Percentiles rank a stretch among this genome's conserved stretches.
Conservation (phyloP, 768 basidiomycete species). For the Kwoniella newhampshirensis region DNA sequence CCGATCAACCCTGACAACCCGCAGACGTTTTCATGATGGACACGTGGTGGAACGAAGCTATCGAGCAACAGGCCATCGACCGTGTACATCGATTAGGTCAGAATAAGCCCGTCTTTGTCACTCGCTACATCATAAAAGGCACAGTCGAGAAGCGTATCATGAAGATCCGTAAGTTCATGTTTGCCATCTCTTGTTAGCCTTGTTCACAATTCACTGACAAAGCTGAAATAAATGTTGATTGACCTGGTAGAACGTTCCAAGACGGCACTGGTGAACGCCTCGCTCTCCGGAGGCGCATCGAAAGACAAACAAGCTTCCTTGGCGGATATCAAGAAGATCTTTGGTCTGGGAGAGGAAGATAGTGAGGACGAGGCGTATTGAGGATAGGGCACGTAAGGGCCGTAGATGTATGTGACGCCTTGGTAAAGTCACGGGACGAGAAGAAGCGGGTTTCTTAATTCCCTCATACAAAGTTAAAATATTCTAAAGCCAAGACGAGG, state of each 20-base stretch:
- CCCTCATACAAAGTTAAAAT: too few species aligned
- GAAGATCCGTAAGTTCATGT: slow-evolving; percentile 44
- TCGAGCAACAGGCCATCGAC: slow-evolving; percentile 53
- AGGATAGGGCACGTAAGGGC: background rate
- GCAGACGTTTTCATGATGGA: slow-evolving; percentile 53
- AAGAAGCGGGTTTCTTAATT: too few species aligned
- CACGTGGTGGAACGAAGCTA: slow-evolving; percentile 53
- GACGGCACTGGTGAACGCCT: slow-evolving; percentile 52
- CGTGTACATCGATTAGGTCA: slow-evolving; percentile 51
- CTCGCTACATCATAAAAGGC: slow-evolving; percentile 52
- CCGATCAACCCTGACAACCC: background rate
- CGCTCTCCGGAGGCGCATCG: slow-evolving; percentile 40
- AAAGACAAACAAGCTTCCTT: slow-evolving; percentile 40
- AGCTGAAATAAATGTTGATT: background rate
- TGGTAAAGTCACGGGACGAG: too few species aligned
- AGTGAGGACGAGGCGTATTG: slow-evolving; percentile 43
- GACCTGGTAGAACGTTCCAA: slow-evolving; percentile 43
- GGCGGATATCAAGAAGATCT: slow-evolving; percentile 52
- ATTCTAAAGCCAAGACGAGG: too few species aligned
- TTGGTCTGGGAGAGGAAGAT: slow-evolving; percentile 49
- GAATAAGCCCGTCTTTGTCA: slow-evolving; percentile 51
- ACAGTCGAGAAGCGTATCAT: slow-evolving; percentile 49
- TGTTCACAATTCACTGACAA: too few species aligned
- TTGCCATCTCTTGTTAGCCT: background rate
- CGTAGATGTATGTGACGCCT: background rate